Conservation (phyloP, 1,284 basidiomycete species). For the Bondarzewia mesenterica region DNA sequence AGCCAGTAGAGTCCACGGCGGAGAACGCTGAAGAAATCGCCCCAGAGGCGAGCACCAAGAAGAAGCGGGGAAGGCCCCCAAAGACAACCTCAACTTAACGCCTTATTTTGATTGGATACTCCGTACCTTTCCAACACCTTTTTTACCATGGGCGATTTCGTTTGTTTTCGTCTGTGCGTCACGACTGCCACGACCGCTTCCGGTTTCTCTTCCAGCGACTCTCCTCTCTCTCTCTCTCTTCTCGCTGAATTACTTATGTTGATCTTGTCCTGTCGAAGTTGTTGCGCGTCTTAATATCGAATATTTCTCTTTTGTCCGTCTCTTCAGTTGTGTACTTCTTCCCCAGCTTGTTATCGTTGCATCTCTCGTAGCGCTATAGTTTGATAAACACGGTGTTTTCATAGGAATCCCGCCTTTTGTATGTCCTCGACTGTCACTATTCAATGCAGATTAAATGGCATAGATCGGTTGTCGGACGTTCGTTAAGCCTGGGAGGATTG, state of each 20-base stretch:
- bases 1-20: conserved; percentile 33
- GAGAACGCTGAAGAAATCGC: conserved; percentile 30
- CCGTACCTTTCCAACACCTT: conserved; percentile 9
- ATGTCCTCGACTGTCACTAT: conserved; percentile 1
- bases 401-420: conserved; percentile 11
- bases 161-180: not conserved
- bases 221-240: not conserved
- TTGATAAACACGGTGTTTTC: conserved; percentile 15
- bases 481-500: not conserved
- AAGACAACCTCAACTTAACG: conserved; percentile 32
- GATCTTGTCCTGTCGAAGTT: conserved; percentile 2
- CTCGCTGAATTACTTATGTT: not conserved
- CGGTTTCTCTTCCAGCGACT: not conserved
- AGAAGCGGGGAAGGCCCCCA: conserved; percentile 65
- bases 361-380: conserved; percentile 12
- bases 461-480: not conserved
- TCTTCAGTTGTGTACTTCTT: conserved; percentile 12
- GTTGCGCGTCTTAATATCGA: conserved; percentile 2
- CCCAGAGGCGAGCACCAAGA: conserved; percentile 34
- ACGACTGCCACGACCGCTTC: not conserved
- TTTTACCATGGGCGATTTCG: not conserved
- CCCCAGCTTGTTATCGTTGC: conserved; percentile 2
- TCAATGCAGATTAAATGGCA: conserved; percentile 9
- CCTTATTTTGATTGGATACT: conserved; percentile 13
- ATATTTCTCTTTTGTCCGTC: conserved; percentile 10